These are phyloP conservation scores for Prunus mongolica DNA, from an alignment of 306 rosid genomes.

Conservation along the genomic window DNA sequence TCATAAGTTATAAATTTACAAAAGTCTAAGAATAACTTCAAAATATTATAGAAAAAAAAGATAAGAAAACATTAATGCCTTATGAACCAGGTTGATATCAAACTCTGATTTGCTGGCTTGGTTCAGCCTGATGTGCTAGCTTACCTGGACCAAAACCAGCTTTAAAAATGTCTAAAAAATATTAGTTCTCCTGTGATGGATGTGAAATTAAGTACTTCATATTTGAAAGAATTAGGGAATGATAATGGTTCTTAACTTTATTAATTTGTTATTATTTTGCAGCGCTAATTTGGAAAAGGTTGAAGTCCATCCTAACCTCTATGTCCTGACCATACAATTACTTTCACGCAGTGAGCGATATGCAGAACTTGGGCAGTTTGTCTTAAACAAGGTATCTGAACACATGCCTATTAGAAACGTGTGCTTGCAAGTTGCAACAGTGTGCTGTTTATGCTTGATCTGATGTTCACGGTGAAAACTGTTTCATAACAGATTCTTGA, in stretches of 20 bases:
- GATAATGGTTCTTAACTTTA: not conserved
- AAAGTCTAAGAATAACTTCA: too few species aligned
- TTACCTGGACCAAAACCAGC: not conserved
- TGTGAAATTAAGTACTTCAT: not conserved
- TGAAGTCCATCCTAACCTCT: constrained; percentile 61
- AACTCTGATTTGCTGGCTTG: not conserved
- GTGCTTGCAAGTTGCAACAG: not conserved
- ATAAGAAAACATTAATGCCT: not conserved
- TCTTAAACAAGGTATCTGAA: constrained; percentile 68
- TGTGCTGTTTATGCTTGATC: constrained; percentile 17
- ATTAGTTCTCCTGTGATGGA: not conserved
- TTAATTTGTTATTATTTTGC: constrained; percentile 30
- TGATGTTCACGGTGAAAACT: constrained; percentile 20
- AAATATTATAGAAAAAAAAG: too few species aligned
- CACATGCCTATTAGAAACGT: not conserved
- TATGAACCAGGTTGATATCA: not conserved
- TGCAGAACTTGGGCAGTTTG: constrained; percentile 79
- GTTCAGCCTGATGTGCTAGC: not conserved
- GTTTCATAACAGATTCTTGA: constrained; percentile 64
- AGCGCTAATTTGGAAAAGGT: constrained; percentile 78
- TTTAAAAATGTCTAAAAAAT: not conserved
- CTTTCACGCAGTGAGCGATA: constrained; percentile 75
- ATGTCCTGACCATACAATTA: constrained; percentile 68
- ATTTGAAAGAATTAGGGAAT: not conserved
- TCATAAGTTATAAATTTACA: too few species aligned